Conservation (phyloP, 2,329 filamentous ascomycete genomes). For the Metarhizium album region DNA sequence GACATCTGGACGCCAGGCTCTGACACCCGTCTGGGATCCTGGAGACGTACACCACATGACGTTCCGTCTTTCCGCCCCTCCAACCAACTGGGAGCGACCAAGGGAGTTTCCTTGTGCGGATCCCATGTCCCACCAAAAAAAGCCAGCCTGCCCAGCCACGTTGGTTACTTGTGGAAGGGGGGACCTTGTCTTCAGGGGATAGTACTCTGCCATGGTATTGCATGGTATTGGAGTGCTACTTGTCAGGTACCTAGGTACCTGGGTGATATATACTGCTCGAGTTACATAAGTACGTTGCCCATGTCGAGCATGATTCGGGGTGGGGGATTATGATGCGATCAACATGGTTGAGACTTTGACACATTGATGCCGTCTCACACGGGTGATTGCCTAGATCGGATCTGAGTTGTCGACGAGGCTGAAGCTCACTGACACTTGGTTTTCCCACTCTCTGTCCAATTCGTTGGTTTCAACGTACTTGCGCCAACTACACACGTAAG, state of each 20-base stretch:
- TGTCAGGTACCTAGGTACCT: neutral
- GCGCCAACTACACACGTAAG: too few relatives aligned
- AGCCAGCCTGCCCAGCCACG: neutral
- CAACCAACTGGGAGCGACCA: neutral
- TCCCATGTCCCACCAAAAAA: too few relatives aligned
- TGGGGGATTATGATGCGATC: neutral
- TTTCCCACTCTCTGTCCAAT: too few relatives aligned
- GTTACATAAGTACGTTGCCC: neutral
- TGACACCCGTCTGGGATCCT: too few relatives aligned
- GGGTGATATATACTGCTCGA: too few relatives aligned
- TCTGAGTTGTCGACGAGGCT: neutral
- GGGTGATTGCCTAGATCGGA: neutral
- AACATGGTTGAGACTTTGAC: neutral
- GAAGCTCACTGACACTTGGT: neutral
- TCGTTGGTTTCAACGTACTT: too few relatives aligned
- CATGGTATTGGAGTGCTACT: too few relatives aligned
- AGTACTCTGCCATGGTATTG: neutral
- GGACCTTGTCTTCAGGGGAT: neutral
- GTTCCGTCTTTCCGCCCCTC: neutral
- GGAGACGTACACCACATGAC: neutral
- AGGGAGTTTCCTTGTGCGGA: neutral
- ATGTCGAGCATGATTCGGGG: too few relatives aligned
- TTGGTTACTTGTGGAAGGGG: too few relatives aligned
- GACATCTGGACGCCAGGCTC: too few relatives aligned
- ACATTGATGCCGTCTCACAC: neutral